Evolutionary conservation across 2,329 filamentous ascomycete species (phyloP).

Genomic region (Diplocarpon mali): DNA sequence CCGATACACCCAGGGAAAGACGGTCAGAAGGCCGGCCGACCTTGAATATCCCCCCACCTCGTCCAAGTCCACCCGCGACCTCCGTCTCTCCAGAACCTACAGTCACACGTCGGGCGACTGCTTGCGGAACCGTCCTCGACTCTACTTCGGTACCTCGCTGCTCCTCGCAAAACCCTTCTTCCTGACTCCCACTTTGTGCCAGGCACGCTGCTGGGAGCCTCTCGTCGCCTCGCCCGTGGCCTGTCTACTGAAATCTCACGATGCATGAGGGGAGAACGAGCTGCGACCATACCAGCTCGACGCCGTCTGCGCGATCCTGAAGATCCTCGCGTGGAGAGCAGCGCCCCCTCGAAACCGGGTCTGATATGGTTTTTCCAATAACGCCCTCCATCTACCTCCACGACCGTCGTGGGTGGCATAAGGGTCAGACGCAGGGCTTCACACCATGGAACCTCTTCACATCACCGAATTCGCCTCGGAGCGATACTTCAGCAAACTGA

Average conservation of each 20-base stretch:
- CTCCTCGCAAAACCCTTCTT: too few species aligned
- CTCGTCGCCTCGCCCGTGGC: slow-evolving; percentile 2
- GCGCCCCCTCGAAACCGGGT: slow-evolving; percentile 9
- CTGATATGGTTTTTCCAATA: slow-evolving; percentile 24
- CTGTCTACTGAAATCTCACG: slow-evolving; percentile 7
- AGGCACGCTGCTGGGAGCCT: not conserved
- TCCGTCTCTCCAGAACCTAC: too few species aligned
- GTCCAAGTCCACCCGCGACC: too few species aligned
- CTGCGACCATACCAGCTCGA: slow-evolving; percentile 11
- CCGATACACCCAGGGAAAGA: too few species aligned
- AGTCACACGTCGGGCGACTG: too few species aligned
- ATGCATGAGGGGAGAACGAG: slow-evolving; percentile 23
- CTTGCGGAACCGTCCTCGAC: too few species aligned
- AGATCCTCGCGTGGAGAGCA: slow-evolving; percentile 15
- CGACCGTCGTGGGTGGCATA: slow-evolving; percentile 26
- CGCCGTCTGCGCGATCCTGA: slow-evolving; percentile 15
- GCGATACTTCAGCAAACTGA: slow-evolving; percentile 52
- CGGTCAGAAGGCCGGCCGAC: too few species aligned
- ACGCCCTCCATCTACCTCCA: slow-evolving; percentile 14
- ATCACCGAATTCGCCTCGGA: slow-evolving; percentile 56
- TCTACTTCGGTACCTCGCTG: too few species aligned
- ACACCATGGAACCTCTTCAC: slow-evolving; percentile 48
- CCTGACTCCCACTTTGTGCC: not conserved
- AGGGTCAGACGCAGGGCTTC: slow-evolving; percentile 18
- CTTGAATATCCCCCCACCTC: too few species aligned